Percentiles rank a stretch among this genome's conserved stretches.
These are phyloP conservation scores for Ustilago bromivora DNA, from an alignment of 1,284 basidiomycete genomes.

Conservation along the genomic window DNA sequence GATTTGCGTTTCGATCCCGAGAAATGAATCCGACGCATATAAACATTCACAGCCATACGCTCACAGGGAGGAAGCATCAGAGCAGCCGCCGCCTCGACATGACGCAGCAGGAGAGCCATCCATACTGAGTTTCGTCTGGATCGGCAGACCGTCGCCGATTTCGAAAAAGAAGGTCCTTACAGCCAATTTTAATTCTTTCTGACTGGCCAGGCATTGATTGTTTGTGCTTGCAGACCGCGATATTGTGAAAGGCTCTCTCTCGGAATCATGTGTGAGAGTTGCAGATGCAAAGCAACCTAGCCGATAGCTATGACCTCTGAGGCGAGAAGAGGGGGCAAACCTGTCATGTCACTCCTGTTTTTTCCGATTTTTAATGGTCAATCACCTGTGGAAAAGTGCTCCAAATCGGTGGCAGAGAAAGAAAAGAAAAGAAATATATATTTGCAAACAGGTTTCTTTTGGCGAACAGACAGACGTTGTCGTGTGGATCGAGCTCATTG, in stretches of 20 bases:
- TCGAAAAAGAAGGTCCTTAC: not conserved
- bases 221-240: not conserved
- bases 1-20: conserved; percentile 9
- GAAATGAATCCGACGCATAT: not conserved
- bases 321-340: not conserved
- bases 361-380: not conserved
- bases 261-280: not conserved
- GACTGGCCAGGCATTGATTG: not conserved
- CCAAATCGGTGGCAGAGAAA: not conserved
- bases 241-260: not conserved
- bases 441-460: not conserved
- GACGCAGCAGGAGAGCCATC: not conserved
- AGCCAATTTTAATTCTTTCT: not conserved
- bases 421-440: not conserved
- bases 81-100: not conserved
- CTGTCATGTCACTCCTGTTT: conserved; percentile 3
- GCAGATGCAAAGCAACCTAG: conserved; percentile 9
- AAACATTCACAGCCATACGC: not conserved
- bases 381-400: not conserved
- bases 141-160: not conserved
- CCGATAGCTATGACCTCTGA: not conserved
- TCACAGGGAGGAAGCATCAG: not conserved
- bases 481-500: conserved; percentile 11
- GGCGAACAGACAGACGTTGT: not conserved
- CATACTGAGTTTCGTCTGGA: not conserved